These are phyloP conservation scores for Angophora floribunda DNA, from an alignment of 345 rosid genomes.

Conservation along the genomic window DNA sequence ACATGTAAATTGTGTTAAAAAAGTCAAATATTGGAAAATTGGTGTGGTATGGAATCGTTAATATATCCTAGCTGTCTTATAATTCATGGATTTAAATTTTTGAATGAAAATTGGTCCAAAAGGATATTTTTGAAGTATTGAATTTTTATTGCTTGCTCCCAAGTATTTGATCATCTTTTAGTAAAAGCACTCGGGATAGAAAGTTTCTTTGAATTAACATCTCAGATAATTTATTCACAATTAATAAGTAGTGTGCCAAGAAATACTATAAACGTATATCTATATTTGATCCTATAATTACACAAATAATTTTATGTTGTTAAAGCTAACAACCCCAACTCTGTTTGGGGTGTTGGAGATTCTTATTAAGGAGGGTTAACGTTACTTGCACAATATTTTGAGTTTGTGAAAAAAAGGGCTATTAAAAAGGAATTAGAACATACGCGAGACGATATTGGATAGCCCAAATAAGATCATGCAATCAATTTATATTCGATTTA, in stretches of 20 bases:
- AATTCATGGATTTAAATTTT: background rate
- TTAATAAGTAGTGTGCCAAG: background rate
- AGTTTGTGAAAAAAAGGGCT: background rate
- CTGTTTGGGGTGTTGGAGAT: background rate
- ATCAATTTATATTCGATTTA: background rate
- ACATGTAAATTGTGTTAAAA: background rate
- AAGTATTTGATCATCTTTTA: background rate
- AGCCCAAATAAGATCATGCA: background rate
- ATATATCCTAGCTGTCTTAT: background rate
- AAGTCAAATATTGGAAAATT: background rate
- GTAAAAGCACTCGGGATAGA: background rate
- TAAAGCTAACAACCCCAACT: background rate
- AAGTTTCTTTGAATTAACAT: background rate
- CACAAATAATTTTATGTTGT: background rate
- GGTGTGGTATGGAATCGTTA: background rate
- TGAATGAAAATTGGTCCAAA: background rate
- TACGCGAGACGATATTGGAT: background rate
- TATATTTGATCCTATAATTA: background rate
- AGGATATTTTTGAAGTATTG: background rate
- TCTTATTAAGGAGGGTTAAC: background rate
- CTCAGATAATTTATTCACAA: background rate
- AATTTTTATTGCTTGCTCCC: background rate
- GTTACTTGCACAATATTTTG: background rate
- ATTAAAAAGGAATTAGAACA: background rate
- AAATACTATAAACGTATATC: background rate